Conservation (phyloP, 2,329 filamentous ascomycete genomes). For the Fusarium scirpi region DNA sequence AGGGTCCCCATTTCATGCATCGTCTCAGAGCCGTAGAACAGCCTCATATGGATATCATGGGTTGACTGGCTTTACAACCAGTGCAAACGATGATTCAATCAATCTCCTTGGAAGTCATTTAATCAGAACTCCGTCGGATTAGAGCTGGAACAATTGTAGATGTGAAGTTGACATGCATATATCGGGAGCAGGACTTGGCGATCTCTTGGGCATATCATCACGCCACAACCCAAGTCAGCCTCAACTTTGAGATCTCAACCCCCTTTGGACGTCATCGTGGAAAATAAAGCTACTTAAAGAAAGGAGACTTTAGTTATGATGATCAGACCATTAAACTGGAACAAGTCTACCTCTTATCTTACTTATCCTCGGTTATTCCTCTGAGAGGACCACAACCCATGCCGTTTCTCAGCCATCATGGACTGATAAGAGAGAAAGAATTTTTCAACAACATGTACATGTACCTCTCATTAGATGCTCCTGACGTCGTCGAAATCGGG, state of each 20-base stretch:
- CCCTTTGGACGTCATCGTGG: neutral
- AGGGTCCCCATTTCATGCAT: slow-evolving; percentile 32
- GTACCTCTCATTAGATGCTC: slow-evolving; percentile 22
- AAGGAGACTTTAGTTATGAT: neutral
- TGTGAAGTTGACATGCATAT: neutral
- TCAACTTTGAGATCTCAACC: neutral
- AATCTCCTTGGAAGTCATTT: too few relatives aligned
- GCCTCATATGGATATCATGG: slow-evolving; percentile 1
- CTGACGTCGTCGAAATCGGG: slow-evolving; percentile 38
- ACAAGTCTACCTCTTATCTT: neutral
- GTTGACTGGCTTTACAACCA: neutral
- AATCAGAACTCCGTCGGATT: neutral
- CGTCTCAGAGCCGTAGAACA: slow-evolving; percentile 5
- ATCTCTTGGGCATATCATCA: slow-evolving; percentile 12
- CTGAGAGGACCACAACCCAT: slow-evolving; percentile 12
- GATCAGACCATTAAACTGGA: neutral
- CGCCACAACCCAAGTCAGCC: slow-evolving; percentile 23
- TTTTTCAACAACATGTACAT: neutral
- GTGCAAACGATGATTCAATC: neutral
- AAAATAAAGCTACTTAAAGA: neutral
- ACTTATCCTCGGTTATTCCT: slow-evolving; percentile 47
- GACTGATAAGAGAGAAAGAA: neutral
- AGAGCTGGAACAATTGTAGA: neutral
- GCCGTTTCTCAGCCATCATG: slow-evolving; percentile 2
- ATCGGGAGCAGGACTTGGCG: slow-evolving; percentile 18